Evolutionary conservation across 2,329 filamentous ascomycete species (phyloP).

Genomic region (Aspergillus ibericus): DNA sequence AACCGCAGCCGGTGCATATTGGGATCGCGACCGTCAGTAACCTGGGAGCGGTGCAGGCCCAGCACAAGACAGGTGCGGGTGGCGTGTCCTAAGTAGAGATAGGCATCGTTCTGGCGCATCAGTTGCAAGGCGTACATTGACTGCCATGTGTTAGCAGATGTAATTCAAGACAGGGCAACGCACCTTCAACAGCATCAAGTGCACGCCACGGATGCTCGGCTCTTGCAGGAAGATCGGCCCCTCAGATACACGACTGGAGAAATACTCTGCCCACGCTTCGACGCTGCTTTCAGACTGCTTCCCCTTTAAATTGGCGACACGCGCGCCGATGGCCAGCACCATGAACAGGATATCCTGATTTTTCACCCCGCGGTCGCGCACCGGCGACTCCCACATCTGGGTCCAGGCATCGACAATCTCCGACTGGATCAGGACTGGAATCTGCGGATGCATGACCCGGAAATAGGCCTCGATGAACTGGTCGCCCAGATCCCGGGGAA

Average conservation of each 20-base stretch:
- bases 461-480: constrained; percentile 16
- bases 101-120: constrained; percentile 20
- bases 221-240: constrained; percentile 14
- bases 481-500: constrained; percentile 8
- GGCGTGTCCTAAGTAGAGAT: constrained; percentile 17
- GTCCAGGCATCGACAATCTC: constrained; percentile 13
- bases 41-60: constrained; percentile 16
- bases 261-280: constrained; percentile 15
- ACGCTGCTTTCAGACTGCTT: constrained; percentile 7
- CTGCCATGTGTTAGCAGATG: not conserved
- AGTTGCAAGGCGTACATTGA: constrained; percentile 18
- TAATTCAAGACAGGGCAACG: not conserved
- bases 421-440: constrained; percentile 11
- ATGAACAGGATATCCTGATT: constrained; percentile 17
- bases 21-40: constrained; percentile 12
- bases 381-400: constrained; percentile 17
- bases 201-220: constrained; percentile 9
- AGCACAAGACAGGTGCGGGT: constrained; percentile 13
- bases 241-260: constrained; percentile 10
- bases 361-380: constrained; percentile 4
- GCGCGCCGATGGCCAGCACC: constrained; percentile 16
- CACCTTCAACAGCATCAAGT: constrained; percentile 18
- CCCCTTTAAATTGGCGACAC: constrained; percentile 8
- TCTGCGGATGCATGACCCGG: constrained; percentile 15
- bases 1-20: constrained; percentile 11